These are phyloP conservation scores for Pyricularia sp. DNA, from an alignment of 2,329 filamentous ascomycete species.

Conservation along the genomic window DNA sequence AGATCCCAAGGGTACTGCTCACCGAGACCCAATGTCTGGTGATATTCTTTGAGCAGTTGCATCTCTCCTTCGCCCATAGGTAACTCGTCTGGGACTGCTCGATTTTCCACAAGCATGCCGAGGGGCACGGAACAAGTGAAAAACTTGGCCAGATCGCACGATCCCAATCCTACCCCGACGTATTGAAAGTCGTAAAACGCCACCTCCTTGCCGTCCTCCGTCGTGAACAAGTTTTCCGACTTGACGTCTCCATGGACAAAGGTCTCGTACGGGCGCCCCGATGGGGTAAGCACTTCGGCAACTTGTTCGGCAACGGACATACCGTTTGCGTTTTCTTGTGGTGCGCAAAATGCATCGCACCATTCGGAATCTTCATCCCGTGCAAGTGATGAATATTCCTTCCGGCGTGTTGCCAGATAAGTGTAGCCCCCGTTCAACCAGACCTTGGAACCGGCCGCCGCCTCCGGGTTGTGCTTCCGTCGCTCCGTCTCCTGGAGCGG, in stretches of 20 bases:
- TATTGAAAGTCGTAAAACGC: slow-evolving; percentile 66
- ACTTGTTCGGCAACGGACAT: slow-evolving; percentile 34
- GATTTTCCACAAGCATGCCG: slow-evolving; percentile 31
- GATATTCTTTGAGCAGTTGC: background rate
- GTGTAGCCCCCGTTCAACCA: slow-evolving; percentile 64
- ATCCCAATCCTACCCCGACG: slow-evolving; percentile 52
- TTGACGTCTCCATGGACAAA: slow-evolving; percentile 63
- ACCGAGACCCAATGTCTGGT: slow-evolving; percentile 32
- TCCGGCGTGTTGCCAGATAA: slow-evolving; percentile 53
- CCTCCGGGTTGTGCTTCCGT: slow-evolving; percentile 12
- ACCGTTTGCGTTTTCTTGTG: slow-evolving; percentile 8
- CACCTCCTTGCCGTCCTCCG: slow-evolving; percentile 33
- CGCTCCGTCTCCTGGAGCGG: slow-evolving; percentile 44
- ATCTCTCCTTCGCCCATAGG: background rate
- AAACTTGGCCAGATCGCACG: slow-evolving; percentile 57
- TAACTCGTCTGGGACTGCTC: background rate
- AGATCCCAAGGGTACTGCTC: slow-evolving; percentile 48
- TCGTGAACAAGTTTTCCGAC: slow-evolving; percentile 58
- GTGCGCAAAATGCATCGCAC: slow-evolving; percentile 36
- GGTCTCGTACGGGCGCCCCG: slow-evolving; percentile 36
- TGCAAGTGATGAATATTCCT: slow-evolving; percentile 41
- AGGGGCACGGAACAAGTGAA: slow-evolving; percentile 57
- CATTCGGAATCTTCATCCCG: slow-evolving; percentile 43
- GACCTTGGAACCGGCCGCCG: slow-evolving; percentile 19
- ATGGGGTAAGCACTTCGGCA: slow-evolving; percentile 39